Evolutionary conservation across 2,329 filamentous ascomycete genomes (phyloP), one percentile per base, ranked within the genome.

Genomic region (Ophiocordyceps camponoti-rufipedis): DNA sequence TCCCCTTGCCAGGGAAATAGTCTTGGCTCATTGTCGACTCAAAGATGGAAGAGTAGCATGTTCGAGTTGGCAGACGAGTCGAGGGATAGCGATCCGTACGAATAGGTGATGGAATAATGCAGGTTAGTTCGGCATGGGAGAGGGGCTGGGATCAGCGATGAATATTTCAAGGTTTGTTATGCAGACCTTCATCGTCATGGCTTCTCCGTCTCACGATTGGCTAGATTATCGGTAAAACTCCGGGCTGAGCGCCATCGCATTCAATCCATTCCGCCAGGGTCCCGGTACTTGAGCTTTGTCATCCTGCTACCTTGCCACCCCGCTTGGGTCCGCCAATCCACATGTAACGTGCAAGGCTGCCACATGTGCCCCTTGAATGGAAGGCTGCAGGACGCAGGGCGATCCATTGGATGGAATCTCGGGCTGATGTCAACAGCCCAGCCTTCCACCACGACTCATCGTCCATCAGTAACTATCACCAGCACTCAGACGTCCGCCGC

Each of bases 11-110:
- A 52, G 62, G 66, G 52, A 67, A 69, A 53, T 76, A 72, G 54
- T 77, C 69, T 61, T 78, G 72, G 63, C 72, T 79, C 75, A 80
- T 80, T 23, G 50, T 55, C 67, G 56, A 54, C 53, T 48, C 23
- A 47, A 48, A 42, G 50, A 49, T 50, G 44, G 50, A 52, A 53
- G 51, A 56, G 51, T 53, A 56, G 56, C 63, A 66, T 67, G 53
- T 52, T 64, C 50, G 50, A 9, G 23, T 23, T 23, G 3, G 16
- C 7, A 18, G 38, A 5, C n/a, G 35, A 40, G 38, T n/a, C 38
- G 11, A 23, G 38, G 33, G 9, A n/a, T 38, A 38, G 33, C 9
- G 31, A n/a, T 35, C 6, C 12, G 33, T 35, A 35, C n/a, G 11
- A 4, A 12, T 14, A 12, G 33, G 33, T 35, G 33, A 14, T 35